Conservation (phyloP, 176 grass and related monocot genomes). For the Phragmites australis region DNA sequence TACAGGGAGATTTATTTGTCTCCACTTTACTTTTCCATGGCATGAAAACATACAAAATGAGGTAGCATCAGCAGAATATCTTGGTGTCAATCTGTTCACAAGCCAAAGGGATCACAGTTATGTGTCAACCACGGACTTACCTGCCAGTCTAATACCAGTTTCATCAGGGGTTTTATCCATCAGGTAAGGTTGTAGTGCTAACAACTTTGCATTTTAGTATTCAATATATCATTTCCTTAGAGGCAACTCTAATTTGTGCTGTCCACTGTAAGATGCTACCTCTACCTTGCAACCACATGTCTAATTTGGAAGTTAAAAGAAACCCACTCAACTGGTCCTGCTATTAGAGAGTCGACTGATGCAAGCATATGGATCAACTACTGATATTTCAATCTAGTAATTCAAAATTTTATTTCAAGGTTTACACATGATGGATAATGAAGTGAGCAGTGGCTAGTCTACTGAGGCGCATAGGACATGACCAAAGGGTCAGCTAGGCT, state of each 20-base stretch:
- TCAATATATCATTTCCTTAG: neutral
- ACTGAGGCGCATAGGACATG: neutral
- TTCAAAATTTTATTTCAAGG: neutral
- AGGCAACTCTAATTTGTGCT: neutral
- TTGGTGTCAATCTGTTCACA: neutral
- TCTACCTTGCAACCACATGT: neutral
- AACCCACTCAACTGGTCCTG: neutral
- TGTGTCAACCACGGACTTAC: neutral
- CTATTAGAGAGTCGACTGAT: neutral
- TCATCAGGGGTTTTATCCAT: neutral
- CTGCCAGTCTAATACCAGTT: neutral
- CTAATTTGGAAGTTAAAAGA: neutral
- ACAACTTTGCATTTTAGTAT: neutral
- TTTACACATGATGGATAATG: neutral
- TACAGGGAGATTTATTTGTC: neutral
- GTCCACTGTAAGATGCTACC: neutral
- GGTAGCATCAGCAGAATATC: neutral
- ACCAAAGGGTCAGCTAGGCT: neutral
- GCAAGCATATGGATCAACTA: neutral
- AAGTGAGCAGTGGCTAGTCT: neutral
- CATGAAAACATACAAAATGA: constrained; percentile 25
- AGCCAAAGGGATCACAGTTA: constrained; percentile 1
- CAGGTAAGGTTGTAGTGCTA: neutral
- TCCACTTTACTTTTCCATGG: neutral
- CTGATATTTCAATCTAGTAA: neutral